phyloP scores from a whole-genome alignment of 1,284 basidiomycete species.

The Flammula alnicola region DNA sequence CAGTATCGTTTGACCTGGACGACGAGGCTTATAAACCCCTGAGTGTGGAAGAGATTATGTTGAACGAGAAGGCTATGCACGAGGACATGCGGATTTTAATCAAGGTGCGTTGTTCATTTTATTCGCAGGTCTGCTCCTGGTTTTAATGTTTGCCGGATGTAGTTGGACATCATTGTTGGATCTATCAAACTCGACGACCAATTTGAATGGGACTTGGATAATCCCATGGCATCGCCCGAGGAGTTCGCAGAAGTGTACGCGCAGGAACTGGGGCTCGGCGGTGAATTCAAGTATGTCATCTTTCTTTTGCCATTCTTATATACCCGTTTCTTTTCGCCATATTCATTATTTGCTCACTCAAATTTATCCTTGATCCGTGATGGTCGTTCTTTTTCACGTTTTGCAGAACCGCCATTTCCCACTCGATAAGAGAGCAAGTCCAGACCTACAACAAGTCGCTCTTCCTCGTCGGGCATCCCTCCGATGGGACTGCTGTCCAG shows the following conservation, averaged over 20 bases:
- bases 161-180: conserved; percentile 97
- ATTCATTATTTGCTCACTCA: too few species aligned
- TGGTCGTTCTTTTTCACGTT: conserved; percentile 15
- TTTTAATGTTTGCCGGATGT: conserved; percentile 12
- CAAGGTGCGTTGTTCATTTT: conserved; percentile 62
- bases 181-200: conserved; percentile 94
- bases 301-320: not conserved
- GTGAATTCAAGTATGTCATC: conserved; percentile 82
- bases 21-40: conserved; percentile 46
- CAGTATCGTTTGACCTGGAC: conserved; percentile 35
- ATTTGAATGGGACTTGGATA: conserved; percentile 97
- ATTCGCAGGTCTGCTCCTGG: conserved; percentile 6
- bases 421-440: conserved; percentile 96
- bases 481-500: conserved; percentile 77
- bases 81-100: conserved; percentile 92
- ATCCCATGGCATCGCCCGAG: conserved; percentile 83
- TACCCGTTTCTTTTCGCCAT: not conserved
- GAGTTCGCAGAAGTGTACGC: conserved; percentile 90
- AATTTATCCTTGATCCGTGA: conserved; percentile 1
- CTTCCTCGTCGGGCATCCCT: conserved; percentile 88
- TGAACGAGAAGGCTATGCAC: conserved; percentile 61
- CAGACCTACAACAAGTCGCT: conserved; percentile 92
- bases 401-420: conserved; percentile 90
- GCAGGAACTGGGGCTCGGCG: conserved; percentile 86
- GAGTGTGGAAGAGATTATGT: conserved; percentile 54